phyloP scores from a whole-genome alignment of 1,284 basidiomycete genomes.

The Coniferiporia weirii region DNA sequence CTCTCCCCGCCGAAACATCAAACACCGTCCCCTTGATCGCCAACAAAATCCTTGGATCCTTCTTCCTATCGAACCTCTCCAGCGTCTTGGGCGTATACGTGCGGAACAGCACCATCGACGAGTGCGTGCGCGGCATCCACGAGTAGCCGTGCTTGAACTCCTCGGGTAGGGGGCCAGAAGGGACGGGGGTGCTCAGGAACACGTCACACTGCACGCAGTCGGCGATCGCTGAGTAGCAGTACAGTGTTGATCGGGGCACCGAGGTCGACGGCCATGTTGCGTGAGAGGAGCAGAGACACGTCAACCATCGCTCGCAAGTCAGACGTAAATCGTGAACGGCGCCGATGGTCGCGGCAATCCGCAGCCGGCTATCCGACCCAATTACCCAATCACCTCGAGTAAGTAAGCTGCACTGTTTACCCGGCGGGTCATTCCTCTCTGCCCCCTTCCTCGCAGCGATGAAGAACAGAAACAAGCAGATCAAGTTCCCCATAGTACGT shows the following conservation, averaged over 20 bases:
- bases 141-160: conserved; percentile 78
- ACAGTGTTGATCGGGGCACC: conserved; percentile 71
- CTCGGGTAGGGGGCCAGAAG: conserved; percentile 45
- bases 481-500: conserved; percentile 77
- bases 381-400: too few relatives aligned
- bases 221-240: conserved; percentile 73
- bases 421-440: too few relatives aligned
- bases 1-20: too few relatives aligned
- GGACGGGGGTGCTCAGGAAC: conserved; percentile 54
- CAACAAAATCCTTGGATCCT: conserved; percentile 72
- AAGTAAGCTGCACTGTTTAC: too few relatives aligned
- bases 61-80: conserved; percentile 58
- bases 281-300: too few relatives aligned
- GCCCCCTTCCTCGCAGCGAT: conserved; percentile 30
- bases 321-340: too few relatives aligned
- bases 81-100: conserved; percentile 81
- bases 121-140: conserved; percentile 85
- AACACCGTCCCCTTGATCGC: conserved; percentile 88
- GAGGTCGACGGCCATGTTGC: conserved; percentile 39
- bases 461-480: conserved; percentile 84
- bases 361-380: too few relatives aligned
- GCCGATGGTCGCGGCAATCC: too few relatives aligned
- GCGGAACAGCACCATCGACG: conserved; percentile 68
- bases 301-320: too few relatives aligned
- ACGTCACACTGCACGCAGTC: conserved; percentile 72